These are phyloP conservation scores for Populus hybrid DNA, from an alignment of 441 rosid species.

Conservation along the genomic window DNA sequence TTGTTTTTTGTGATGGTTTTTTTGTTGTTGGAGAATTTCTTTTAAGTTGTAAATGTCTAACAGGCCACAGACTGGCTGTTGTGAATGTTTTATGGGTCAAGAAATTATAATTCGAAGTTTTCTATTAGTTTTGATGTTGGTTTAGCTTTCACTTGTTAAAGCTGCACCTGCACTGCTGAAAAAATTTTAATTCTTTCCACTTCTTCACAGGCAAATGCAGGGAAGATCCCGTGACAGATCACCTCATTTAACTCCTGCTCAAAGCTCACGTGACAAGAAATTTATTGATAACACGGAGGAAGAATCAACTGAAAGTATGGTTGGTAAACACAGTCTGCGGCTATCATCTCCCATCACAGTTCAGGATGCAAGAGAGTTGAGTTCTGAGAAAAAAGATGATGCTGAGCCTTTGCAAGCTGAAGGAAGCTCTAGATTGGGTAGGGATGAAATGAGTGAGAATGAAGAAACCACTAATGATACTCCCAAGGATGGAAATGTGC, in stretches of 20 bases:
- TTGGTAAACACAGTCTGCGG: conserved; percentile 39
- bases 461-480: conserved; percentile 24
- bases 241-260: conserved; percentile 41
- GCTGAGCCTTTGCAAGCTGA: conserved; percentile 30
- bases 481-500: conserved; percentile 28
- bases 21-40: background rate
- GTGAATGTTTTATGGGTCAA: background rate
- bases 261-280: conserved; percentile 38
- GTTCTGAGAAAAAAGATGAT: conserved; percentile 53
- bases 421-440: conserved; percentile 51
- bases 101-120: background rate
- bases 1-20: background rate
- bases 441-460: conserved; percentile 33
- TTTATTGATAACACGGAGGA: conserved; percentile 41
- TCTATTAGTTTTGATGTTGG: background rate
- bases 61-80: background rate
- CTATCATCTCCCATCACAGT: conserved; percentile 39
- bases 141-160: background rate
- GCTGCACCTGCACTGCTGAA: conserved; percentile 3
- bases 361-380: conserved; percentile 47
- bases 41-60: background rate
- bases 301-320: conserved; percentile 61
- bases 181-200: background rate
- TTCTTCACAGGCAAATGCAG: conserved; percentile 31
- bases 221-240: conserved; percentile 42